Percentiles rank a stretch among this genome's conserved stretches.
These are phyloP conservation scores for Linum trigynum DNA, from an alignment of 345 rosid genomes.

Conservation along the genomic window DNA sequence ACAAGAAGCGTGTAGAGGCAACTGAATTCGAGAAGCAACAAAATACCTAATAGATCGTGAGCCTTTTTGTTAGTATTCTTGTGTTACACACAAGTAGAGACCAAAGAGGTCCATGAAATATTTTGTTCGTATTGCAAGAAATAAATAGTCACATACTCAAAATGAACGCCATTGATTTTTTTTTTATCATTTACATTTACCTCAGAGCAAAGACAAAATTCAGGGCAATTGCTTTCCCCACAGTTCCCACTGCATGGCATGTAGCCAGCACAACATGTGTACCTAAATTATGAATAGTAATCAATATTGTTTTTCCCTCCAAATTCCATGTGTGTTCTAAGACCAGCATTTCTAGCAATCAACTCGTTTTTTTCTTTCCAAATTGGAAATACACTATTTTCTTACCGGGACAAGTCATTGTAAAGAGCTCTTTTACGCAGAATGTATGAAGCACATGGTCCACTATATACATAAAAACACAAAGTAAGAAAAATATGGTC, in stretches of 20 bases:
- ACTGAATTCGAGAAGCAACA: slow-evolving; percentile 41
- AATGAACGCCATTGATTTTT: too few species aligned
- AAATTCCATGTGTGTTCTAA: too few species aligned
- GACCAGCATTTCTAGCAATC: too few species aligned
- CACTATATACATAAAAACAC: slow-evolving; percentile 20
- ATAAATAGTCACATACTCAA: too few species aligned
- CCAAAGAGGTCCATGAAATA: too few species aligned
- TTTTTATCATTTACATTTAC: slow-evolving; percentile 15
- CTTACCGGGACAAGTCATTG: slow-evolving; percentile 49
- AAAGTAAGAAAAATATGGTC: background rate
- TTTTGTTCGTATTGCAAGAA: too few species aligned
- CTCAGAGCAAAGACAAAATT: slow-evolving; percentile 66
- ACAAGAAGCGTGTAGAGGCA: slow-evolving; percentile 61
- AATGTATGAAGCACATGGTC: slow-evolving; percentile 57
- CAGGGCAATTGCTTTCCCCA: slow-evolving; percentile 61
- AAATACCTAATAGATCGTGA: slow-evolving; percentile 21
- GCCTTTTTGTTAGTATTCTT: too few species aligned
- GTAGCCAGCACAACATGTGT: slow-evolving; percentile 61
- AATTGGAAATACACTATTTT: background rate
- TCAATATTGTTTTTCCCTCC: too few species aligned
- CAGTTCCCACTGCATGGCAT: slow-evolving; percentile 68
- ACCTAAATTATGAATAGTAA: slow-evolving; percentile 31
- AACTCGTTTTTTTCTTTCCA: too few species aligned
- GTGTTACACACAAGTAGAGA: too few species aligned
- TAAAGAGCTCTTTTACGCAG: slow-evolving; percentile 64